Percentiles rank a stretch among this genome's conserved stretches.
phyloP scores from a whole-genome alignment of 305 asterid genomes.

The Fraxinus platypoda region DNA sequence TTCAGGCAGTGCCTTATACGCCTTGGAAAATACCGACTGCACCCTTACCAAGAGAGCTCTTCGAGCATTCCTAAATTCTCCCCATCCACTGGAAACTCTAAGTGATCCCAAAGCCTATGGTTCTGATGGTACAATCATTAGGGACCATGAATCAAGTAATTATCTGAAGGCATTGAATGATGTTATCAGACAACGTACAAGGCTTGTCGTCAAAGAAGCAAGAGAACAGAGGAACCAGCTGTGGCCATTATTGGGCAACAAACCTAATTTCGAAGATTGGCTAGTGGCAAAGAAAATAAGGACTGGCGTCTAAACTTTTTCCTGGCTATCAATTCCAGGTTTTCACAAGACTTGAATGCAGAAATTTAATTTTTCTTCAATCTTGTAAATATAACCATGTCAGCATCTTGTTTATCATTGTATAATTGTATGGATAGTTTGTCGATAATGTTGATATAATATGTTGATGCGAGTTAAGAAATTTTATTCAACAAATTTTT shows the following conservation, averaged over 20 bases:
- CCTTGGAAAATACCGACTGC: slow-evolving; percentile 33
- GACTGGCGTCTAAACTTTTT: slow-evolving; percentile 37
- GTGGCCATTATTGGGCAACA: slow-evolving; percentile 68
- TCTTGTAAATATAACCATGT: slow-evolving; percentile 28
- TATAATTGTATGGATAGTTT: background rate
- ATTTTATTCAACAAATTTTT: background rate
- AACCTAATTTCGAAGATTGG: slow-evolving; percentile 32
- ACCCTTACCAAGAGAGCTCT: slow-evolving; percentile 43
- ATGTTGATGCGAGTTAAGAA: background rate
- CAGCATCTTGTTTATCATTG: background rate
- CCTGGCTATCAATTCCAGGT: background rate
- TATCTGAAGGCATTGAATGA: slow-evolving; percentile 68
- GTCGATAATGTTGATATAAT: background rate
- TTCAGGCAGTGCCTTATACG: slow-evolving; percentile 56
- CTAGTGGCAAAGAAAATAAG: slow-evolving; percentile 28
- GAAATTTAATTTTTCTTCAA: background rate
- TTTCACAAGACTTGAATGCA: background rate
- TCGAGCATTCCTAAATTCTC: slow-evolving; percentile 66
- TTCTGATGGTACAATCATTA: slow-evolving; percentile 66
- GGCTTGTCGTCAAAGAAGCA: slow-evolving; percentile 37
- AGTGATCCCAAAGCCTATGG: slow-evolving; percentile 84
- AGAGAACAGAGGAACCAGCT: slow-evolving; percentile 57
- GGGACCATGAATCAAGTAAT: slow-evolving; percentile 90
- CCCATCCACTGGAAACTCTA: slow-evolving; percentile 80
- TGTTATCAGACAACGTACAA: slow-evolving; percentile 49